These are phyloP conservation scores for Penicillium longicatenatum DNA, from an alignment of 495 filamentous ascomycete genomes.

Conservation along the genomic window DNA sequence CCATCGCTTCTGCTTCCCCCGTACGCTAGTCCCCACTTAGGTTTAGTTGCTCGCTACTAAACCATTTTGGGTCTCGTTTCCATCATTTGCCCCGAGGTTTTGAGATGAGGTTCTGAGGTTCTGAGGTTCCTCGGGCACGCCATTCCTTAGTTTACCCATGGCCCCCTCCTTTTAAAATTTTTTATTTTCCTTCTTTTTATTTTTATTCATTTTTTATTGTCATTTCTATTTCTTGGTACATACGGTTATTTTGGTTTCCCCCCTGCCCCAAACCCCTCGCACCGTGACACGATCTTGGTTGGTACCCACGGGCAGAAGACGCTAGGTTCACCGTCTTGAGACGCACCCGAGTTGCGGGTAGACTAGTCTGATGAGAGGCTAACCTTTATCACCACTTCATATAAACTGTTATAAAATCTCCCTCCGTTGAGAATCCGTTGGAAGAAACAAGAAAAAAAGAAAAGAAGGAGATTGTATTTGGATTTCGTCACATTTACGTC, in stretches of 20 bases:
- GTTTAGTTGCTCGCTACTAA: conserved; percentile 30
- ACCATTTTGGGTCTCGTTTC: conserved; percentile 22
- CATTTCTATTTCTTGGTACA: conserved; percentile 15
- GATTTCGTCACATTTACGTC: conserved; percentile 14
- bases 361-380: conserved; percentile 44
- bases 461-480: background rate
- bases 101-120: background rate
- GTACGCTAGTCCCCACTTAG: conserved; percentile 39
- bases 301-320: conserved; percentile 37
- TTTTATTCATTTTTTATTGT: conserved; percentile 2
- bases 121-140: conserved; percentile 43
- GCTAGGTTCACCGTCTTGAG: conserved; percentile 42
- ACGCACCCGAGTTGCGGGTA: conserved; percentile 43
- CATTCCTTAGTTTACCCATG: conserved; percentile 31
- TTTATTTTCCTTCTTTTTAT: too few species aligned
- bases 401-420: too few species aligned
- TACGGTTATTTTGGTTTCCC: conserved; percentile 11
- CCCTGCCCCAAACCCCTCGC: conserved; percentile 26
- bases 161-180: conserved; percentile 8
- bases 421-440: background rate
- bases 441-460: background rate
- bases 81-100: conserved; percentile 15
- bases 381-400: conserved; percentile 23
- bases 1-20: conserved; percentile 37
- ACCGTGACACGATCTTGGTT: conserved; percentile 34